Conservation (phyloP, 495 filamentous ascomycete genomes). For the Collariella sp. region DNA sequence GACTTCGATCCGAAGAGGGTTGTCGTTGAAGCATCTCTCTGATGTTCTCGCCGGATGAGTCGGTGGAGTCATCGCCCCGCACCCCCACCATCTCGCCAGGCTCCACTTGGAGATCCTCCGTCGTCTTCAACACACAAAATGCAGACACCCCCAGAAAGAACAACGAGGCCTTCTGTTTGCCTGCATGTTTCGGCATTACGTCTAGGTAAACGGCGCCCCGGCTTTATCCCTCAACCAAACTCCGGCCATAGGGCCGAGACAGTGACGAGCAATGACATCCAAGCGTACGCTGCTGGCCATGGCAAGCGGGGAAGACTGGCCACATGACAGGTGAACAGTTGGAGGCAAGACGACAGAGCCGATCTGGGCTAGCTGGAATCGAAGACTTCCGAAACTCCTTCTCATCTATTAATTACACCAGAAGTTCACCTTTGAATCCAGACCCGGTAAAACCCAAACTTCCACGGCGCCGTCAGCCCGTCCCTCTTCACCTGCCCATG, state of each 20-base stretch:
- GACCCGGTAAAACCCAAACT: conserved; percentile 24
- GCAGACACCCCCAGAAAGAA: no score
- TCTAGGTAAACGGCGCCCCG: no score
- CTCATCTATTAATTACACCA: background rate
- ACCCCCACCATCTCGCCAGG: no score
- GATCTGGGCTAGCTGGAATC: background rate
- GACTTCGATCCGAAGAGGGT: background rate
- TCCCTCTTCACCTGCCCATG: conserved; percentile 16
- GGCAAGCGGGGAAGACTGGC: background rate
- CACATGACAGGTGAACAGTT: conserved; percentile 4
- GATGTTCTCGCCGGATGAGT: conserved; percentile 8
- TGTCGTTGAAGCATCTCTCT: background rate
- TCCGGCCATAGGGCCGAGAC: background rate
- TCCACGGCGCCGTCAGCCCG: conserved; percentile 10
- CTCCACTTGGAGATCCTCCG: background rate
- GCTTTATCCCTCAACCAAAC: background rate
- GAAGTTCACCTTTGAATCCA: conserved; percentile 19
- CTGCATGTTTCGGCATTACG: no score
- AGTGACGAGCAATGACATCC: background rate
- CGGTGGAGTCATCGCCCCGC: background rate
- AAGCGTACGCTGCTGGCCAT: background rate
- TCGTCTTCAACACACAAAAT: background rate
- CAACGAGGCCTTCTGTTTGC: no score
- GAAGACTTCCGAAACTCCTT: background rate
- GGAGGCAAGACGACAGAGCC: background rate